These are phyloP conservation scores for Ceratobasidium sp. DNA, from an alignment of 1,284 basidiomycete genomes.

Conservation along the genomic window DNA sequence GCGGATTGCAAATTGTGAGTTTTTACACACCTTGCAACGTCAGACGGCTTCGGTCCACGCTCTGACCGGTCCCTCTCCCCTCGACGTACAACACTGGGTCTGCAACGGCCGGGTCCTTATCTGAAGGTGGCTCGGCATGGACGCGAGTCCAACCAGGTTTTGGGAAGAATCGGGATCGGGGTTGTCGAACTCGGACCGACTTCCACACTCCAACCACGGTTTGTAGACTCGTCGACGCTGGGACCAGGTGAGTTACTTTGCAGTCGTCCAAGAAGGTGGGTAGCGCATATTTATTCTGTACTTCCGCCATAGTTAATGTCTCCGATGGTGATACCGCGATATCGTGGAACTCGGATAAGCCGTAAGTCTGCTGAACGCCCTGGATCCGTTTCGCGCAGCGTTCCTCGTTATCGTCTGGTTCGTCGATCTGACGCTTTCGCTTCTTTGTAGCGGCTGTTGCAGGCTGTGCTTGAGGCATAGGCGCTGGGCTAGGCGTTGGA, in stretches of 20 bases:
- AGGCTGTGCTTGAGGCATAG: neutral
- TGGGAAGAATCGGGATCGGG: neutral
- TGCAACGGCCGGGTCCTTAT: neutral
- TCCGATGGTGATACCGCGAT: neutral
- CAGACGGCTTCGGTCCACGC: neutral
- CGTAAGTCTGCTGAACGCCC: neutral
- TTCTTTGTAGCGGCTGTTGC: neutral
- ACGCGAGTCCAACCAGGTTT: conserved; percentile 1
- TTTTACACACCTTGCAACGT: neutral
- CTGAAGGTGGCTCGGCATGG: neutral
- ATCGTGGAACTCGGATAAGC: neutral
- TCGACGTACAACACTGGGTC: conserved; percentile 17
- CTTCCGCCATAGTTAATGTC: neutral
- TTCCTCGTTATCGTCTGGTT: neutral
- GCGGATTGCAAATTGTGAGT: neutral
- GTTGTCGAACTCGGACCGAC: neutral
- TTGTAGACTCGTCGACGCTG: neutral
- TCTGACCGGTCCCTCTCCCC: neutral
- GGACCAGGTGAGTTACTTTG: neutral
- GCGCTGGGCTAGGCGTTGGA: neutral
- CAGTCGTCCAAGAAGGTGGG: conserved; percentile 5
- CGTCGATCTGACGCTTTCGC: conserved; percentile 4
- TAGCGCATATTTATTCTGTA: neutral
- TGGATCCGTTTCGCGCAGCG: neutral
- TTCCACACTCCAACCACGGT: neutral